Base-by-base conservation (phyloP, 2,329 filamentous ascomycete genomes). In the Aspergillus thermomutatus region DNA sequence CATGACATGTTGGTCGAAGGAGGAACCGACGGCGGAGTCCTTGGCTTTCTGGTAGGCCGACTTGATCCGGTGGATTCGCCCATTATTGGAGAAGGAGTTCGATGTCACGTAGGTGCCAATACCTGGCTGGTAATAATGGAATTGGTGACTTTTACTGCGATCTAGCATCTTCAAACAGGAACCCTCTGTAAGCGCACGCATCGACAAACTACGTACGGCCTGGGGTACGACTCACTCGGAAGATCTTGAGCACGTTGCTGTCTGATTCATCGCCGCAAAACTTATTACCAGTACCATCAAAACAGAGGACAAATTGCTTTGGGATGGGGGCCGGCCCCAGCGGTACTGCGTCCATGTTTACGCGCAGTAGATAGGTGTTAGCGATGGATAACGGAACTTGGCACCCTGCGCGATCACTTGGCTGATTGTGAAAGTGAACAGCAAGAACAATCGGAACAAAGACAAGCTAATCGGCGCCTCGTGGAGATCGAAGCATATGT, bases 1-100 rank as follows among this genome's bases (percentile, higher is more conserved):
- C 64, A 94, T 89, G 10, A 94, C 90, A 74, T 94, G 90, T 55
- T 91, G 82, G 63, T 89, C 89, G 61, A 95, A 93, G 0, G 87
- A 91, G 0, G 88, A 88, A 1, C 91, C 91, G 58, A 95, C 74
- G 9, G 90, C 90, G 3, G 88, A 90, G 71, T 94, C 90, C 52
- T 74, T 74, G 50, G 72, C 71, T 55, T 75, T 75, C 27, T 69
- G 55, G 53, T 74, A 74, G 26, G 69, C 70, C 17, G 69, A 72
- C 64, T 91, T 91, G 58, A 88, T 86, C 54, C 73, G 70, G 54
- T 73, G 69, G 25, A 75, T 62, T 23, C 69, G 66, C 26, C 72
- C 69, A 56, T 67, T 53, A 47, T 56, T 59, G 6, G 62, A 61
- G 5, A 77, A 63, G 6, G 71, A 70, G 28, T 67, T 70, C 3